These are phyloP conservation scores for Pythium aristosporum DNA, from an alignment of 352 stramenopile species.

Conservation along the genomic window DNA sequence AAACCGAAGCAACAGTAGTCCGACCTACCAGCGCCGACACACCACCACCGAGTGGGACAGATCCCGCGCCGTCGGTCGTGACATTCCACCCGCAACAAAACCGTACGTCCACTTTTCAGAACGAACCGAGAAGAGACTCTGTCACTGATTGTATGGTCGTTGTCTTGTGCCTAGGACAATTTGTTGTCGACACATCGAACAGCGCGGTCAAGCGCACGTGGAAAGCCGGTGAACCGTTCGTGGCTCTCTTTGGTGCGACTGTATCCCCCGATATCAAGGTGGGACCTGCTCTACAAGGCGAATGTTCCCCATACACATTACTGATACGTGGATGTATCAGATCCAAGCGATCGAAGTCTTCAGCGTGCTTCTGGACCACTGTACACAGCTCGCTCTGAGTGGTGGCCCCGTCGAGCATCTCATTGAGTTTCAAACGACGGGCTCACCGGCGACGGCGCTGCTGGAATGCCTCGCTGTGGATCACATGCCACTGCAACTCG, in stretches of 20 bases:
- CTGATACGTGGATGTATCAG: not conserved
- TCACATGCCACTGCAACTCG: conserved; percentile 32
- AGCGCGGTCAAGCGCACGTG: conserved; percentile 27
- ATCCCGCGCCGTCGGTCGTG: not conserved
- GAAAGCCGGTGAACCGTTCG: conserved; percentile 52
- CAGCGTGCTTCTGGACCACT: conserved; percentile 22
- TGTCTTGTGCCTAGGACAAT: conserved; percentile 29
- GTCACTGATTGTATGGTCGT: not conserved
- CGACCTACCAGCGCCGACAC: not conserved
- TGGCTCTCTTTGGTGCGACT: conserved; percentile 31
- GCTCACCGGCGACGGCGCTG: conserved; percentile 32
- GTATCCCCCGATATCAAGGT: conserved; percentile 28
- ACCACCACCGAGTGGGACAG: not conserved
- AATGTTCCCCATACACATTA: not conserved
- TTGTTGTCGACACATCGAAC: conserved; percentile 42
- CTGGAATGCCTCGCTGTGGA: conserved; percentile 37
- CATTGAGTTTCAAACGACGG: conserved; percentile 35
- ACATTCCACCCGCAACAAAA: conserved; percentile 40
- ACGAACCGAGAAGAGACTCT: not conserved
- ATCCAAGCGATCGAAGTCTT: conserved; percentile 31
- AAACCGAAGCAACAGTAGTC: not conserved
- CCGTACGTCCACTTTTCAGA: conserved; percentile 26
- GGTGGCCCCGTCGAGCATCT: not conserved
- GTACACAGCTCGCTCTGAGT: conserved; percentile 1
- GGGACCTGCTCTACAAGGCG: not conserved